Percentiles rank a stretch among this genome's conserved stretches.
Evolutionary conservation across 139 green algal species (phyloP).

Genomic region (Zygnema cylindricum): DNA sequence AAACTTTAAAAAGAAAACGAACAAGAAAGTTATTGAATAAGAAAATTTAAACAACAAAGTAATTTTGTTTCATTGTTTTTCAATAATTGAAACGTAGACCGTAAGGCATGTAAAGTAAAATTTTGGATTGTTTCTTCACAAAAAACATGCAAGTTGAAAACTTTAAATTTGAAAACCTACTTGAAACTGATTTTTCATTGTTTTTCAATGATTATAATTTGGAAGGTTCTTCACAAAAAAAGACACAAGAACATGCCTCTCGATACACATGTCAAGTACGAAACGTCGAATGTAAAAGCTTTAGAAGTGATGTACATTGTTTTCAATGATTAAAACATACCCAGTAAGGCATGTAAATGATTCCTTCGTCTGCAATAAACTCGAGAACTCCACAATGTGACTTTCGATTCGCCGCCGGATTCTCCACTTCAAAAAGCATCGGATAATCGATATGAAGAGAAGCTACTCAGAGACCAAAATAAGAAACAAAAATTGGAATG

Average conservation of each 20-base stretch:
- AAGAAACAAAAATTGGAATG: slow-evolving; percentile 15
- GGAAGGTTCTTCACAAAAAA: background rate
- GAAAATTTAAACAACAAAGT: too few species aligned
- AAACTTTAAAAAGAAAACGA: too few species aligned
- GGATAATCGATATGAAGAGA: slow-evolving; percentile 91
- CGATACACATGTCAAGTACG: background rate
- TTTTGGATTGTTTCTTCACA: too few species aligned
- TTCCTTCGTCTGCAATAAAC: slow-evolving; percentile 96
- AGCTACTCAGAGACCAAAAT: background rate
- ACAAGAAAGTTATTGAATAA: too few species aligned
- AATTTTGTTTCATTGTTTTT: too few species aligned
- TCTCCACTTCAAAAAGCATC: slow-evolving; percentile 96
- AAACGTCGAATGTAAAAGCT: too few species aligned
- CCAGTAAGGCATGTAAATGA: slow-evolving; percentile 97
- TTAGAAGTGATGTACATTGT: background rate
- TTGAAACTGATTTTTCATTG: background rate
- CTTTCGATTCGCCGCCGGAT: slow-evolving; percentile 66
- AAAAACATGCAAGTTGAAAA: too few species aligned
- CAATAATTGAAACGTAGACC: too few species aligned
- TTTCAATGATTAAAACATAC: slow-evolving; percentile 25
- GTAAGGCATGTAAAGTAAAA: too few species aligned
- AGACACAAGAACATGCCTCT: background rate
- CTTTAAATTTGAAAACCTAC: too few species aligned
- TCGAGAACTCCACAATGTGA: slow-evolving; percentile 98
- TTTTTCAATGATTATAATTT: background rate